Base-by-base conservation (phyloP, 2,329 filamentous ascomycete genomes). In the Lasiodiplodia hormozganensis region DNA sequence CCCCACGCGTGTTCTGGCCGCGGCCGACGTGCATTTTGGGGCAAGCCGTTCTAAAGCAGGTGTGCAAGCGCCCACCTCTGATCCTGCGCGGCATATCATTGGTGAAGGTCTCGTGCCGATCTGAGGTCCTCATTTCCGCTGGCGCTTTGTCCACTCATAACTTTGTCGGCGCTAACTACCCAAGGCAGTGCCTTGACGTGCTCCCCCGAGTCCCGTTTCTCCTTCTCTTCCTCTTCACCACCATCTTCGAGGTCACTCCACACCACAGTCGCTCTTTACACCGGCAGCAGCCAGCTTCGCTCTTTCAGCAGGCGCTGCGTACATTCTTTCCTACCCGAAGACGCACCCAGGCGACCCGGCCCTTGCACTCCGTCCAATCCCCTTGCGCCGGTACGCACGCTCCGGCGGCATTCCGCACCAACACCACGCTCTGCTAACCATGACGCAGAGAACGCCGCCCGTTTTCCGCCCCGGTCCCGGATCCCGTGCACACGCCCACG, bases 231-330 rank as follows among this genome's bases (percentile, higher is more conserved):
- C 53, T 34, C 49, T 43, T 40, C 47, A 52, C 31, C 66, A 47
- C 57, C 53, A 40, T 64, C 60, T 68, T 36, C n/a, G 43, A 16
- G 43, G 43, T 47, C 43, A 6, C 56, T 68, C 56, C 43, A 31
- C 36, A 62, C 31, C 31, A 23, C 69, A 47, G 67, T 65, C 67
- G 43, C 25, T 69, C 60, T 52, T 67, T 65, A 58, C 58, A 28
- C 43, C n/a, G 54, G 68, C 65, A 67, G 47, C 68, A 54, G 40
- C 49, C 62, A 40, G 51, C 67, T 70, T 65, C 66, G 60, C 69
- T 70, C 60, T 34, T 52, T 65, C 79, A 87, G 86, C 85, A 86
- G 85, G 79, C 81, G 80, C 79, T 64, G 67, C 85, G 72, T 78
- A 76, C 80, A 72, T 76, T 82, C 78, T 72, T 81, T 82, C 68